Evolutionary conservation across 1,284 basidiomycete genomes (phyloP).

Genomic region (Takashimella tepidaria): DNA sequence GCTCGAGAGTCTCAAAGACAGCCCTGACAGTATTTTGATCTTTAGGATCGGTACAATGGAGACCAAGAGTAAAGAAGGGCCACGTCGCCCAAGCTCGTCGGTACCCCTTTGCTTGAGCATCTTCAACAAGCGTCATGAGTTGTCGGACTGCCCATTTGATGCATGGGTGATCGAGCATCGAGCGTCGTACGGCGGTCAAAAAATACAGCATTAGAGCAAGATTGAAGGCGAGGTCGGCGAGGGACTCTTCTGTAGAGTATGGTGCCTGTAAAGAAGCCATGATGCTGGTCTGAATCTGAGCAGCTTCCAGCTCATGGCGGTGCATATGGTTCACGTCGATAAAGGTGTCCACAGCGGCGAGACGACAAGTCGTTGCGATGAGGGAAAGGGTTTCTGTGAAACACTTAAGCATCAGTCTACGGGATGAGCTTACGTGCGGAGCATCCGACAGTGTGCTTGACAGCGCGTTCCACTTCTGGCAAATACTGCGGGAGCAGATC

Average conservation of each 20-base stretch:
- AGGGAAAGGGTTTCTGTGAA: constrained; percentile 5
- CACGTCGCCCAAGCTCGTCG: constrained; percentile 10
- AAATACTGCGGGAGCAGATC: neutral
- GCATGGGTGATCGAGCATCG: constrained; percentile 1
- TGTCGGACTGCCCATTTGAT: constrained; percentile 1
- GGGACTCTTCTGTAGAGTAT: neutral
- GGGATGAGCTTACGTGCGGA: neutral
- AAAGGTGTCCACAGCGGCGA: neutral
- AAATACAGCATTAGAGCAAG: constrained; percentile 8
- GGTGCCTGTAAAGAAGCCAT: neutral
- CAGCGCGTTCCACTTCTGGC: constrained; percentile 1
- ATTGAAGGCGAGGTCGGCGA: constrained; percentile 2
- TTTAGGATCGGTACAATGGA: constrained; percentile 1
- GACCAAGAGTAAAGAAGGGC: constrained; percentile 11
- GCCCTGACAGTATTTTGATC: neutral
- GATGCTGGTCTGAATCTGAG: neutral
- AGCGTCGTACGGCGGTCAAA: constrained; percentile 1
- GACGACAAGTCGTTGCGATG: constrained; percentile 3
- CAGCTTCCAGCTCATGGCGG: neutral
- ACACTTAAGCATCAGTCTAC: neutral
- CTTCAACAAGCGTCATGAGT: neutral
- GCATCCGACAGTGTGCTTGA: constrained; percentile 6
- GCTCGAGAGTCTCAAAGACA: constrained; percentile 1
- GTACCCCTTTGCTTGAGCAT: neutral
- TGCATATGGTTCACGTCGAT: neutral